Evolutionary conservation across 192 early-diverging fungal species (phyloP).

Genomic region (Backusella sp.): DNA sequence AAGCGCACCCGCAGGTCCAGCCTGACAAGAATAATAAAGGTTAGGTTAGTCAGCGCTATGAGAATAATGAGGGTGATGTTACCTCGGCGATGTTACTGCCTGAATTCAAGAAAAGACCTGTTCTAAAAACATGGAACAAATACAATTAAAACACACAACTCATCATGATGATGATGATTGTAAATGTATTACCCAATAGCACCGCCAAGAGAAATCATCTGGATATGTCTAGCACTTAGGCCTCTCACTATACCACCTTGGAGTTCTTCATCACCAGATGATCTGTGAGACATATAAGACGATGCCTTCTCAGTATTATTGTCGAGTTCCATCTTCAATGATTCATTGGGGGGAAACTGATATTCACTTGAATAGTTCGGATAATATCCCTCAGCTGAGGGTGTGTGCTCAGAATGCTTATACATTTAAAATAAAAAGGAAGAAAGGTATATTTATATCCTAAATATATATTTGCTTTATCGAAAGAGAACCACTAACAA

Average conservation of each 20-base stretch:
- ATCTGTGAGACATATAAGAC: constrained; percentile 4
- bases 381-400: constrained; percentile 2
- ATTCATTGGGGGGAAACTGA: background rate
- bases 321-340: background rate
- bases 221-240: constrained; percentile 27
- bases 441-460: background rate
- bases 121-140: constrained; percentile 26
- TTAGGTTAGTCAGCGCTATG: background rate
- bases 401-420: background rate
- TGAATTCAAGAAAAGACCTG: constrained; percentile 72
- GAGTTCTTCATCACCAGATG: constrained; percentile 7
- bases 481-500: background rate
- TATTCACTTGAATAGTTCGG: background rate
- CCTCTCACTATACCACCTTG: constrained; percentile 12
- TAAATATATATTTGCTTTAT: constrained; percentile 1
- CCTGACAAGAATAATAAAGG: constrained; percentile 22
- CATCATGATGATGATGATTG: background rate
- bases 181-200: constrained; percentile 20
- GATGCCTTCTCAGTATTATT: background rate
- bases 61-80: background rate
- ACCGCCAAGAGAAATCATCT: constrained; percentile 32
- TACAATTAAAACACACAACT: background rate
- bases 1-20: constrained; percentile 73
- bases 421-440: background rate
- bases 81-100: constrained; percentile 56